Conservation (phyloP, 176 grass and related monocot genomes). For the Avena sativa region DNA sequence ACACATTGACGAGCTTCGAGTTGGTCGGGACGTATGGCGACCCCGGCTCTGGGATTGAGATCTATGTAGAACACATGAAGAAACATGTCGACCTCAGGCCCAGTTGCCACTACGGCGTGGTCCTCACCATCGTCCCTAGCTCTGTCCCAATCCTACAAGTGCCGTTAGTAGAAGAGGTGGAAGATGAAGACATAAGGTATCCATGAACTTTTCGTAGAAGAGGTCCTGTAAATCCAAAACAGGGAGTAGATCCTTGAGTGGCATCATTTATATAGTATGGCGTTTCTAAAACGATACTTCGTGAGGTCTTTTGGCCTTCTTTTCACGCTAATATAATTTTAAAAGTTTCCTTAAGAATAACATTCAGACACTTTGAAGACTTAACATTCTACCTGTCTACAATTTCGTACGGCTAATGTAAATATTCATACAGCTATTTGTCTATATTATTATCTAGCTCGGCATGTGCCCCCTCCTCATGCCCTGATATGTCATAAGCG, state of each 20-base stretch:
- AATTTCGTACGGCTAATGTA: no score
- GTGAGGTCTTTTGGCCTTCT: background rate
- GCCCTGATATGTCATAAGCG: no score
- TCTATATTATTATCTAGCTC: no score
- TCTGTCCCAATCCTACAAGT: background rate
- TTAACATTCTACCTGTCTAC: no score
- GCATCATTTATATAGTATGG: background rate
- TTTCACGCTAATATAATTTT: background rate
- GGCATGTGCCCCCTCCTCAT: no score
- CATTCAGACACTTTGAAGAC: no score
- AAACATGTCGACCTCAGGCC: background rate
- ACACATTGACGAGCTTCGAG: background rate
- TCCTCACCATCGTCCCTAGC: slow-evolving; percentile 39
- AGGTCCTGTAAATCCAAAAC: background rate
- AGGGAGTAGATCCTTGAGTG: background rate
- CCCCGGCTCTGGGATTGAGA: background rate
- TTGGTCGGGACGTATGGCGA: background rate
- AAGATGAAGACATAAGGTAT: background rate
- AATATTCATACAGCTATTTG: no score
- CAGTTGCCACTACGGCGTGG: slow-evolving; percentile 41
- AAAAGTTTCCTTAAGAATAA: no score
- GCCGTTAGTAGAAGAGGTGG: background rate
- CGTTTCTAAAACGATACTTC: background rate
- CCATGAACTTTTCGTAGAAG: background rate
- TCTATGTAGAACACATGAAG: no score